A percentile compares a stretch with the other conserved stretches of the same genome.
Conservation (phyloP, 495 filamentous ascomycete species). For the Achaetomiella virescens region DNA sequence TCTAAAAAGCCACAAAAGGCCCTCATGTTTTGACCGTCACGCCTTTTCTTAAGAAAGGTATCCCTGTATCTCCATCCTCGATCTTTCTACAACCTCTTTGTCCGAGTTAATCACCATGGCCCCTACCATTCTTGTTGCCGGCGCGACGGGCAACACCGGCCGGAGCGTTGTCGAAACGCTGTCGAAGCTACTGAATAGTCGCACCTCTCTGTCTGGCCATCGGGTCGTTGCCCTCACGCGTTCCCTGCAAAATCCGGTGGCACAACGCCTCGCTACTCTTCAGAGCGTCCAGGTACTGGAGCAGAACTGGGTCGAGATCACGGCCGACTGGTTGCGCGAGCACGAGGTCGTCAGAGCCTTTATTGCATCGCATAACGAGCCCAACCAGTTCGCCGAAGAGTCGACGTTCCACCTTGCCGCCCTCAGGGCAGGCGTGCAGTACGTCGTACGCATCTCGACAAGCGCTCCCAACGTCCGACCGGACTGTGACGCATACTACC, state of each 20-base stretch:
- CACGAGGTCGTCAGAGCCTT: constrained; percentile 37
- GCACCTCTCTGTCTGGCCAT: constrained; percentile 23
- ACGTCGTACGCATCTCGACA: constrained; percentile 46
- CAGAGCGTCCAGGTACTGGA: constrained; percentile 38
- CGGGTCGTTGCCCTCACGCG: constrained; percentile 40
- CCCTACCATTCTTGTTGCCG: constrained; percentile 16
- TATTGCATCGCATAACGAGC: constrained; percentile 38
- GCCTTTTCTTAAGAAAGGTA: no score
- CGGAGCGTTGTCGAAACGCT: constrained; percentile 30
- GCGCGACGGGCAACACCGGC: constrained; percentile 32
- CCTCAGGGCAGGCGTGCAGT: constrained; percentile 39
- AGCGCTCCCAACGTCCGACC: constrained; percentile 39
- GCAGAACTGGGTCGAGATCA: constrained; percentile 41
- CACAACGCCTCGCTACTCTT: constrained; percentile 32
- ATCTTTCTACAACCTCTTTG: no score
- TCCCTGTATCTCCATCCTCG: no score
- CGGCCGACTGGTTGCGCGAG: constrained; percentile 37
- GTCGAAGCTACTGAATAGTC: constrained; percentile 27
- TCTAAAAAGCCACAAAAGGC: no score
- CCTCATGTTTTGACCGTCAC: no score
- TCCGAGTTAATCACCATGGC: constrained; percentile 7
- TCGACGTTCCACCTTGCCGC: constrained; percentile 33
- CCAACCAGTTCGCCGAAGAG: constrained; percentile 41
- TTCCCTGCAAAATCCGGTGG: constrained; percentile 25
- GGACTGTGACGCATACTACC: constrained; percentile 35